phyloP scores from a whole-genome alignment of 495 filamentous ascomycete species.

The Neurospora sp. region DNA sequence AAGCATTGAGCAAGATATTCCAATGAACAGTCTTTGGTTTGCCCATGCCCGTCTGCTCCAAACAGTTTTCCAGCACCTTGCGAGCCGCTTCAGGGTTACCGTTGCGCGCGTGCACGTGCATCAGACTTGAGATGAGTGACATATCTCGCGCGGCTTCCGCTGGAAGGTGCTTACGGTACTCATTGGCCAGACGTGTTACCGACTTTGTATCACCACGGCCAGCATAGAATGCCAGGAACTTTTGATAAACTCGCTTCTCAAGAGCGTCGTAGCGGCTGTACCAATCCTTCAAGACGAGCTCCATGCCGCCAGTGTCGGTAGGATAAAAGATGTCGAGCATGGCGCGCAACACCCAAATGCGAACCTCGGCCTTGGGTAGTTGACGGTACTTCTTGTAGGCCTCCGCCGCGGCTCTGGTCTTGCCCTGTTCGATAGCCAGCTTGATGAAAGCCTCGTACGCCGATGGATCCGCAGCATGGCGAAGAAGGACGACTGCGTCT shows the following conservation, averaged over 20 bases:
- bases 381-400: constrained; percentile 28
- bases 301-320: constrained; percentile 32
- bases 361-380: constrained; percentile 11
- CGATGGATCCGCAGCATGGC: constrained; percentile 13
- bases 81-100: constrained; percentile 50
- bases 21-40: constrained; percentile 46
- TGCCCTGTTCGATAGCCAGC: constrained; percentile 5
- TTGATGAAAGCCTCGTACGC: constrained; percentile 24
- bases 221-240: constrained; percentile 43
- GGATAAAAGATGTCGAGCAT: constrained; percentile 28
- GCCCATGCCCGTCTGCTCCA: constrained; percentile 39
- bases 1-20: constrained; percentile 71
- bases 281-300: constrained; percentile 47
- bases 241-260: constrained; percentile 34
- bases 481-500: constrained; percentile 18
- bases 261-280: constrained; percentile 28
- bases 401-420: constrained; percentile 14
- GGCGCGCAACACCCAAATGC: constrained; percentile 4
- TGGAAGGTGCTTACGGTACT: constrained; percentile 28
- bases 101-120: constrained; percentile 55
- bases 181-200: constrained; percentile 47
- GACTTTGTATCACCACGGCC: constrained; percentile 40
- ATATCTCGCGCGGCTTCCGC: constrained; percentile 28
- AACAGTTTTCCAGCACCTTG: constrained; percentile 49
- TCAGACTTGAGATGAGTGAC: constrained; percentile 32